These are phyloP conservation scores for Cucurbita maxima DNA, from an alignment of 306 rosid species.

Conservation along the genomic window DNA sequence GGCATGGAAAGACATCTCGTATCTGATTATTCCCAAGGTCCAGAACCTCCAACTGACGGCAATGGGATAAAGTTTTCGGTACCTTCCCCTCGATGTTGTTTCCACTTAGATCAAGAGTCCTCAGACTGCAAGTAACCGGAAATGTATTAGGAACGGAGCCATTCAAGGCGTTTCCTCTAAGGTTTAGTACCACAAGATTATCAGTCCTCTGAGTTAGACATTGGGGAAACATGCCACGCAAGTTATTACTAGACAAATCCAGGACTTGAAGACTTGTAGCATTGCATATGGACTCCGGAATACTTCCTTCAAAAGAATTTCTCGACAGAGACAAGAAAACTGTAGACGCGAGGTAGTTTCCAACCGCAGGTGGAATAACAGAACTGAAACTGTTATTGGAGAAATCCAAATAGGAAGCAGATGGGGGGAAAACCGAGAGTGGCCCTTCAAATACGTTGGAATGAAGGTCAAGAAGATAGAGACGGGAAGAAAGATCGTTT, in stretches of 20 bases:
- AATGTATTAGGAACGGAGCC: slow-evolving; percentile 13
- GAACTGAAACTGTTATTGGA: slow-evolving; percentile 16
- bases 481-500: background rate
- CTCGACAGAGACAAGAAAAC: slow-evolving; percentile 16
- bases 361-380: background rate
- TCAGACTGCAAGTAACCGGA: background rate
- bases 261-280: slow-evolving; percentile 11
- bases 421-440: background rate
- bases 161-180: background rate
- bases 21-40: slow-evolving; percentile 24
- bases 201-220: slow-evolving; percentile 5
- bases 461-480: slow-evolving; percentile 19
- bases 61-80: slow-evolving; percentile 16
- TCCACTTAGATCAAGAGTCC: slow-evolving; percentile 13
- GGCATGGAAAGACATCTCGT: background rate
- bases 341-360: fast-evolving
- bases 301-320: background rate
- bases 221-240: slow-evolving; percentile 7
- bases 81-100: slow-evolving; percentile 8
- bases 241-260: slow-evolving; percentile 16
- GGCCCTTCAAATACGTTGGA: slow-evolving; percentile 16
- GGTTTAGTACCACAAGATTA: slow-evolving; percentile 15
- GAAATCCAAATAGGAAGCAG: slow-evolving; percentile 2
- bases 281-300: slow-evolving; percentile 26
- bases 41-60: slow-evolving; percentile 16